Percentiles rank a stretch among this genome's conserved stretches.
Conservation (phyloP, 2,329 filamentous ascomycete genomes). For the Talaromyces sp. region DNA sequence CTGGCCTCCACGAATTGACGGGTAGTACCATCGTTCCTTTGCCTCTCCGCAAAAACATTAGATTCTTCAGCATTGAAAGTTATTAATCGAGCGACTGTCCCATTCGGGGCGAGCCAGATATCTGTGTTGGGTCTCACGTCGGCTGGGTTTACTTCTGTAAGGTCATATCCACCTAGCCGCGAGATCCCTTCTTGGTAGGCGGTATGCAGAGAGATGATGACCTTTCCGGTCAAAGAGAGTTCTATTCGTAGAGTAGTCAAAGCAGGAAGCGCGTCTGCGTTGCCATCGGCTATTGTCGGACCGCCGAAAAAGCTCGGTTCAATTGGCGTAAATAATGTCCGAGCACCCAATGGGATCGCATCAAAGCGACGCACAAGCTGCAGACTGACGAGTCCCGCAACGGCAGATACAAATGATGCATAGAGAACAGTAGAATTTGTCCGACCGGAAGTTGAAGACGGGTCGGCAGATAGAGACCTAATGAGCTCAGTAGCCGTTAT, state of each 20-base stretch:
- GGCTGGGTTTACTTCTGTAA: conserved; percentile 15
- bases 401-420: conserved; percentile 36
- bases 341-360: conserved; percentile 37
- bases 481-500: conserved; percentile 31
- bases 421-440: conserved; percentile 34
- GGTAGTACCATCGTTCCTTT: conserved; percentile 13
- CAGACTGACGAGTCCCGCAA: conserved; percentile 33
- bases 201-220: conserved; percentile 33
- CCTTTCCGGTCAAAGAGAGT: conserved; percentile 30
- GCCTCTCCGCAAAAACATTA: conserved; percentile 19
- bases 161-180: conserved; percentile 24
- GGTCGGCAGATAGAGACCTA: conserved; percentile 30
- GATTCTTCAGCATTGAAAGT: conserved; percentile 20
- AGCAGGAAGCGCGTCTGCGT: conserved; percentile 22
- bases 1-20: conserved; percentile 13
- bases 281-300: conserved; percentile 23
- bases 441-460: conserved; percentile 19
- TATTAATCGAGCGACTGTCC: conserved; percentile 32
- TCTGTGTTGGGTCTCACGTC: conserved; percentile 25
- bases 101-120: conserved; percentile 39
- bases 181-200: conserved; percentile 31
- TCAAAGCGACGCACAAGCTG: conserved; percentile 31
- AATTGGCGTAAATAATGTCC: conserved; percentile 34
- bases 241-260: conserved; percentile 35
- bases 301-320: conserved; percentile 27